Percentiles rank a stretch among this genome's conserved stretches.
Evolutionary conservation across 768 basidiomycete genomes (phyloP).

Genomic region (Neoboletus brunneissimus): DNA sequence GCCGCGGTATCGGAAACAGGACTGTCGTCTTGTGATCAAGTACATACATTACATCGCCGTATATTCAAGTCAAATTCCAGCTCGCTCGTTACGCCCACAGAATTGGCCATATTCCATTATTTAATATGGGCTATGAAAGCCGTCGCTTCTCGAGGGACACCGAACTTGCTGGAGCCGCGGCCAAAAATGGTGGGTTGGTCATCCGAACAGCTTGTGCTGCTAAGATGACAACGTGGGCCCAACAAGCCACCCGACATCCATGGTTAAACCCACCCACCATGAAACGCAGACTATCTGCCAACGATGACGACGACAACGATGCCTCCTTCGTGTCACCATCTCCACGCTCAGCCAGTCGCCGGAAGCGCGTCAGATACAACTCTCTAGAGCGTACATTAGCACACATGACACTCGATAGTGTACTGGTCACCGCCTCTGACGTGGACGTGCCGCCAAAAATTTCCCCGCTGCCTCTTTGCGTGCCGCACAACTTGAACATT

Average conservation of each 20-base stretch:
- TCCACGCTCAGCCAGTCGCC: constrained; percentile 40
- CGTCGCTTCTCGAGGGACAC: not conserved
- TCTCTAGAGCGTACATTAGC: constrained; percentile 58
- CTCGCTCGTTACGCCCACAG: not conserved
- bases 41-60: constrained; percentile 11
- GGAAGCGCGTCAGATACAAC: constrained; percentile 49
- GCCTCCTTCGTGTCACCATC: constrained; percentile 7
- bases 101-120: not conserved
- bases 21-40: not conserved
- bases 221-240: constrained; percentile 34
- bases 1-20: not conserved
- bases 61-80: constrained; percentile 5
- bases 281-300: constrained; percentile 38
- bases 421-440: constrained; percentile 6
- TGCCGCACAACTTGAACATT: constrained; percentile 11
- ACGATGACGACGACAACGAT: constrained; percentile 17
- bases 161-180: constrained; percentile 13
- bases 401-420: constrained; percentile 39
- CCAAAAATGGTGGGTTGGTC: not conserved
- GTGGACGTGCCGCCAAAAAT: constrained; percentile 16
- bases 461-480: constrained; percentile 3
- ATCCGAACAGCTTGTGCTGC: not conserved
- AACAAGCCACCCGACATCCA: constrained; percentile 38
- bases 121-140: not conserved
- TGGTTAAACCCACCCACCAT: constrained; percentile 40